A percentile compares a stretch with the other conserved stretches of the same genome.
Evolutionary conservation across 177 flowering plant genomes (phyloP).

Genomic region (Vitis hybrid): DNA sequence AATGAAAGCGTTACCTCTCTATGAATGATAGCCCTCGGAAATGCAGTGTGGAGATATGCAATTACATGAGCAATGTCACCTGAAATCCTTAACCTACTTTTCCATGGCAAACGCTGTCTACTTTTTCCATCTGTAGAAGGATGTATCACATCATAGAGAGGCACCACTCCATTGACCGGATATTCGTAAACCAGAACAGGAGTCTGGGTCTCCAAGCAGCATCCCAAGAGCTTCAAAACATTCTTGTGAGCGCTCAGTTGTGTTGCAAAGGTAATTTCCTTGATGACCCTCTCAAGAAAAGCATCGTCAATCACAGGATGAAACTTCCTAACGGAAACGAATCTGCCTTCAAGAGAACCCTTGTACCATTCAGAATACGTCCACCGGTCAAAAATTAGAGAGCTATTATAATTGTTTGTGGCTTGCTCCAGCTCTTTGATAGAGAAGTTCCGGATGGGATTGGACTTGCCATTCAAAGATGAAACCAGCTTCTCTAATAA

Average conservation of each 20-base stretch:
- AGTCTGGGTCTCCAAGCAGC: slow-evolving; percentile 15
- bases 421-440: slow-evolving; percentile 5
- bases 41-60: slow-evolving; percentile 15
- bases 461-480: slow-evolving; percentile 3
- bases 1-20: slow-evolving; percentile 1
- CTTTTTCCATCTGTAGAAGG: neutral
- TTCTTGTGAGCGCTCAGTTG: slow-evolving; percentile 14
- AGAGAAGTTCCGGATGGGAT: slow-evolving; percentile 14
- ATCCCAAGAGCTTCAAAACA: slow-evolving; percentile 18
- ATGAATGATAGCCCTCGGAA: slow-evolving; percentile 10
- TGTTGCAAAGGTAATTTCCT: neutral
- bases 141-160: neutral
- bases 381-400: neutral
- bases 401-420: slow-evolving; percentile 1
- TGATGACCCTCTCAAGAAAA: neutral
- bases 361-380: neutral
- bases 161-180: neutral
- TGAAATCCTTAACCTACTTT: slow-evolving; percentile 16
- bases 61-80: slow-evolving; percentile 14
- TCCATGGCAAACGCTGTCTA: slow-evolving; percentile 2
- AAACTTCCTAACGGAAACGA: neutral
- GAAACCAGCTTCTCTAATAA: slow-evolving; percentile 8
- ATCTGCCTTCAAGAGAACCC: neutral
- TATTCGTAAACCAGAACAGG: slow-evolving; percentile 11
- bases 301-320: no score